phyloP scores from a whole-genome alignment of 345 rosid genomes.

The Erodium maritimum region DNA sequence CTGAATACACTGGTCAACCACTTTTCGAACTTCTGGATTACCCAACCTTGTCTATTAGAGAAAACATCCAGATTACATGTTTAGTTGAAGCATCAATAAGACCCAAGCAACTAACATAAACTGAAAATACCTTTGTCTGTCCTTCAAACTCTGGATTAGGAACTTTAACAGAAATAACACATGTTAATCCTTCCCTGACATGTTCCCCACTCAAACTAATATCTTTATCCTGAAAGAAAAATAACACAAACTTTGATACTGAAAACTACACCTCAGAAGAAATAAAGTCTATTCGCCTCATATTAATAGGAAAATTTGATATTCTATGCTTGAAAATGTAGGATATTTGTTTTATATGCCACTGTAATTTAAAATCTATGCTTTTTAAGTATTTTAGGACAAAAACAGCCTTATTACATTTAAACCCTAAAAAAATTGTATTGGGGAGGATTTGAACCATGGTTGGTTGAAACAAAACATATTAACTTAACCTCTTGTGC shows the following conservation, averaged over 20 bases:
- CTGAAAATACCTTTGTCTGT: constrained; percentile 72
- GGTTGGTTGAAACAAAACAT: too few species aligned
- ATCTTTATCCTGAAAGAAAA: constrained; percentile 67
- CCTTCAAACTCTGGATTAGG: constrained; percentile 99
- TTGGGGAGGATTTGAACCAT: too few species aligned
- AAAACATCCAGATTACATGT: neutral
- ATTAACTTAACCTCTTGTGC: too few species aligned
- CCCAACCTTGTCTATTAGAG: constrained; percentile 85
- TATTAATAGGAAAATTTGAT: too few species aligned
- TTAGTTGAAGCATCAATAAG: neutral
- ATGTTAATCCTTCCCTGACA: constrained; percentile 93
- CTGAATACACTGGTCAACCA: constrained; percentile 90
- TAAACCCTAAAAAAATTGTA: too few species aligned
- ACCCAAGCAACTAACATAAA: constrained; percentile 3
- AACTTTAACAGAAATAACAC: constrained; percentile 92
- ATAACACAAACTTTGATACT: constrained; percentile 9
- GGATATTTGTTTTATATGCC: too few species aligned
- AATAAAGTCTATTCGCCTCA: neutral
- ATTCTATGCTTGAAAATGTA: too few species aligned
- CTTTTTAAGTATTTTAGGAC: too few species aligned
- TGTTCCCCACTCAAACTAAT: constrained; percentile 87
- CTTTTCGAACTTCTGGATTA: constrained; percentile 93
- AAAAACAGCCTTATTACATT: too few species aligned
- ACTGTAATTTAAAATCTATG: too few species aligned
- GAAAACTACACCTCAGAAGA: neutral